Evolutionary conservation across 805 yeast species (phyloP).

Genomic region (Spathaspora hagerdaliae): DNA sequence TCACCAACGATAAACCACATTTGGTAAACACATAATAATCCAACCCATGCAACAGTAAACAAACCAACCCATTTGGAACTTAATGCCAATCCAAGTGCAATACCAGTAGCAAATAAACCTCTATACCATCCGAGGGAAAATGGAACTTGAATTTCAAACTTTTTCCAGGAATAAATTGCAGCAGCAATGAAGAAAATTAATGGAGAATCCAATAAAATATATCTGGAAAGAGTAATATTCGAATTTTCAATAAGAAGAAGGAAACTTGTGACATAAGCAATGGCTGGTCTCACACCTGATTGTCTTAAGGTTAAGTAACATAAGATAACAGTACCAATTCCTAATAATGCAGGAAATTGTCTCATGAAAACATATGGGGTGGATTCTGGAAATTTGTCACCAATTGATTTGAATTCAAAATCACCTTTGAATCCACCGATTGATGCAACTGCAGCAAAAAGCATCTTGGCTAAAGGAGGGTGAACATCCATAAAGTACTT

Average conservation of each 20-base stretch:
- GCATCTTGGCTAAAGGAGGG: constrained; percentile 77
- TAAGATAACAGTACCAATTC: constrained; percentile 63
- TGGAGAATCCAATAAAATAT: constrained; percentile 73
- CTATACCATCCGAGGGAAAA: constrained; percentile 54
- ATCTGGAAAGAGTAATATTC: constrained; percentile 66
- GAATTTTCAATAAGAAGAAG: constrained; percentile 65
- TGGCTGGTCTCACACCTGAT: constrained; percentile 65
- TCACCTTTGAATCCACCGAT: constrained; percentile 71
- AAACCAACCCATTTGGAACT: constrained; percentile 84
- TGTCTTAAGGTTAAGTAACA: constrained; percentile 65
- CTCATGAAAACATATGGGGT: constrained; percentile 71
- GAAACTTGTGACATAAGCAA: constrained; percentile 55
- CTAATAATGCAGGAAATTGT: constrained; percentile 62
- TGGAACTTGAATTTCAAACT: constrained; percentile 63
- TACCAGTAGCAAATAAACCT: constrained; percentile 58
- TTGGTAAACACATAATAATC: constrained; percentile 54
- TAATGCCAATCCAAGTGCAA: constrained; percentile 68
- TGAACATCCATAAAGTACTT: constrained; percentile 69
- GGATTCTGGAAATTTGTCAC: constrained; percentile 53
- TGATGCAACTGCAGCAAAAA: constrained; percentile 66
- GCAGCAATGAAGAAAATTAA: constrained; percentile 74
- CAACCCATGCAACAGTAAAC: constrained; percentile 78
- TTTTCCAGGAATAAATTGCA: constrained; percentile 60
- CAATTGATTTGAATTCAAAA: constrained; percentile 64
- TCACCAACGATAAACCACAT: constrained; percentile 75